A percentile compares a stretch with the other conserved stretches of the same genome.
Evolutionary conservation across 83 land plant species (phyloP).

Genomic region (Thuja plicata): DNA sequence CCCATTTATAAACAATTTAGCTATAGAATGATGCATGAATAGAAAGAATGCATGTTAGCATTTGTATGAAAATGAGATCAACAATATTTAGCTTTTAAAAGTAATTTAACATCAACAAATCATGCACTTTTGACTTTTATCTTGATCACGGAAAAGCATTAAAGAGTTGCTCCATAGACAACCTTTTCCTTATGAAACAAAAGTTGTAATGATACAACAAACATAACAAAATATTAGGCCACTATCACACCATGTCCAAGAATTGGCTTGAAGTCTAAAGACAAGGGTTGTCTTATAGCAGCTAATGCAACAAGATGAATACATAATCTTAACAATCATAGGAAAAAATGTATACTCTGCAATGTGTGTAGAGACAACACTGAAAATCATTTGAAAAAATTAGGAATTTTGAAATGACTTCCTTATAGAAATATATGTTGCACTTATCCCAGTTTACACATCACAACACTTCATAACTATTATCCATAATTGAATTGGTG

Average conservation of each 20-base stretch:
- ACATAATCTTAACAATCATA: neutral
- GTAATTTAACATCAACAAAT: neutral
- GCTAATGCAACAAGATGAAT: too few relatives aligned
- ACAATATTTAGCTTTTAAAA: neutral
- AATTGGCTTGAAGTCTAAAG: too few relatives aligned
- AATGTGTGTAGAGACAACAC: neutral
- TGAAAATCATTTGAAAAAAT: neutral
- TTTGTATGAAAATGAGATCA: neutral
- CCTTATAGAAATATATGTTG: neutral
- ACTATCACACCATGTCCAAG: too few relatives aligned
- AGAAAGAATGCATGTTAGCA: neutral
- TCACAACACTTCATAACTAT: neutral
- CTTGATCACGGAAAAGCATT: neutral
- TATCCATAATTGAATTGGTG: neutral
- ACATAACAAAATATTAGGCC: too few relatives aligned
- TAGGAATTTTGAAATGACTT: neutral
- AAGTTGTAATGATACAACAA: too few relatives aligned
- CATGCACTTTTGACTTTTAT: neutral
- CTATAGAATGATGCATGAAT: neutral
- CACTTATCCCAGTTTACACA: neutral
- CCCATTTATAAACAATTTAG: too few relatives aligned
- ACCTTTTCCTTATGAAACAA: neutral
- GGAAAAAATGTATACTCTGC: neutral
- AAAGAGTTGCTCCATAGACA: neutral
- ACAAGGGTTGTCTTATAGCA: too few relatives aligned